These are phyloP conservation scores for Globisporangium perplexum DNA, from an alignment of 352 stramenopile genomes.

Conservation along the genomic window DNA sequence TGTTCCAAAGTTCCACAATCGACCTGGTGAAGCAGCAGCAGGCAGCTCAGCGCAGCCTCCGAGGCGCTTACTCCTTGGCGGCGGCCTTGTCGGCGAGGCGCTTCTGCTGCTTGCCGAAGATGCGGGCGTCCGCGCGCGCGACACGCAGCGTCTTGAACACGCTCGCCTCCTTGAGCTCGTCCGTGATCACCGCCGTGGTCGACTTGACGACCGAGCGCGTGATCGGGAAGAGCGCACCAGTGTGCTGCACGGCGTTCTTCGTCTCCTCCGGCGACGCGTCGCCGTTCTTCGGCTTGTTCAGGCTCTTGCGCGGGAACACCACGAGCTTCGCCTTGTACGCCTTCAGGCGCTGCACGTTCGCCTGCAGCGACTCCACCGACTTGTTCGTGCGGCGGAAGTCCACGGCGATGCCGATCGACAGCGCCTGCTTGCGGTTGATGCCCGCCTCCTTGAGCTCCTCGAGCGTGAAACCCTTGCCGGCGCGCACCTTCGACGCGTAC, in stretches of 20 bases:
- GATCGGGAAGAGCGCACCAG: conserved; percentile 74
- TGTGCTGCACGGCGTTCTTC: conserved; percentile 90
- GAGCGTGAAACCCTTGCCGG: conserved; percentile 98
- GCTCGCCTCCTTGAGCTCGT: conserved; percentile 82
- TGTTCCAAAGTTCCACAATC: conserved; percentile 64
- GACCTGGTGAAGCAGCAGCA: conserved; percentile 22
- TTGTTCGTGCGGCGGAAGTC: conserved; percentile 98
- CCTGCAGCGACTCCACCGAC: conserved; percentile 93
- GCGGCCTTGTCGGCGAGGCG: conserved; percentile 84
- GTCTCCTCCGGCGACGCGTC: conserved; percentile 90
- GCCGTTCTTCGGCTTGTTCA: conserved; percentile 94
- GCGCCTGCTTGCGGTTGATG: conserved; percentile 94
- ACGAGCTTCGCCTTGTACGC: conserved; percentile 99
- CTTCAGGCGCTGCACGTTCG: conserved; percentile 98
- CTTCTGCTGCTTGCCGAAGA: conserved; percentile 88
- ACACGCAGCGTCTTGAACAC: conserved; percentile 83
- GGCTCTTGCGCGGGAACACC: conserved; percentile 96
- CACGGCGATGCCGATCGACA: conserved; percentile 98
- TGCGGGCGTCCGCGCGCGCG: conserved; percentile 80
- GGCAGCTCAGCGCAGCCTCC: not conserved
- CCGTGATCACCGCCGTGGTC: conserved; percentile 74
- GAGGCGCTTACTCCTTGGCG: conserved; percentile 68
- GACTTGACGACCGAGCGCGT: conserved; percentile 71
- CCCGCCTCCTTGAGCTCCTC: conserved; percentile 98
- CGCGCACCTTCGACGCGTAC: conserved; percentile 98